Percentiles rank a stretch among this genome's conserved stretches.
These are phyloP conservation scores for Penicillium decumbens DNA, from an alignment of 2,329 filamentous ascomycete species.

Conservation along the genomic window DNA sequence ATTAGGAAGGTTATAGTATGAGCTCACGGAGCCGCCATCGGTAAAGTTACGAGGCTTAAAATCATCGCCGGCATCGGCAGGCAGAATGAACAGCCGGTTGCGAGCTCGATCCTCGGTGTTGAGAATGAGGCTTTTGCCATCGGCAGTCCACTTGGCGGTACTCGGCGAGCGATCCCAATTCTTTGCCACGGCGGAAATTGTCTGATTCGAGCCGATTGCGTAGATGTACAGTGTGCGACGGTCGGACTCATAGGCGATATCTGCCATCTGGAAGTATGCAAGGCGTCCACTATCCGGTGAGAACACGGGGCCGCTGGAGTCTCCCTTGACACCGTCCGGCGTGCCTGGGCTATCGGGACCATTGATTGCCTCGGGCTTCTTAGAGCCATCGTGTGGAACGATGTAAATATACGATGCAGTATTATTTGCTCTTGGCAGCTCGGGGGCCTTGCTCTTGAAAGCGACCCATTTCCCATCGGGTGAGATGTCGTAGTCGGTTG, in stretches of 20 bases:
- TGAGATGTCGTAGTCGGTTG: conserved; percentile 69
- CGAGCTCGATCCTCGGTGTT: conserved; percentile 66
- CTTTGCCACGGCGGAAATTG: conserved; percentile 37
- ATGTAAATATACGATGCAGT: conserved; percentile 81
- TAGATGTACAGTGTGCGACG: conserved; percentile 51
- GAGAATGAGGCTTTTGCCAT: conserved; percentile 63
- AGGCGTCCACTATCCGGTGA: conserved; percentile 66
- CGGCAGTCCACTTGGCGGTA: conserved; percentile 48
- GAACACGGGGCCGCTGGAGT: conserved; percentile 64
- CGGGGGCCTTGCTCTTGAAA: conserved; percentile 43
- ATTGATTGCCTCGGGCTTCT: conserved; percentile 46
- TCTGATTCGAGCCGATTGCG: conserved; percentile 31
- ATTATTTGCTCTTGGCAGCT: conserved; percentile 50
- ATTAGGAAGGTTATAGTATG: conserved; percentile 30
- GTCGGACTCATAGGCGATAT: conserved; percentile 74
- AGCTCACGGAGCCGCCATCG: conserved; percentile 28
- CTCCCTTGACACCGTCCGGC: conserved; percentile 54
- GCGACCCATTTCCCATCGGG: conserved; percentile 39
- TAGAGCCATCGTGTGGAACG: conserved; percentile 60
- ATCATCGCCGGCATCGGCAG: conserved; percentile 29
- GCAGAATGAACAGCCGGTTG: conserved; percentile 38
- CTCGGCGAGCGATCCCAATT: conserved; percentile 53
- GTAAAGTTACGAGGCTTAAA: conserved; percentile 38
- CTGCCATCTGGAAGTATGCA: conserved; percentile 74
- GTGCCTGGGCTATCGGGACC: conserved; percentile 31